Evolutionary conservation across 2,329 filamentous ascomycete genomes (phyloP), one percentile per base, ranked within the genome.

Genomic region (Monilinia aucupariae): DNA sequence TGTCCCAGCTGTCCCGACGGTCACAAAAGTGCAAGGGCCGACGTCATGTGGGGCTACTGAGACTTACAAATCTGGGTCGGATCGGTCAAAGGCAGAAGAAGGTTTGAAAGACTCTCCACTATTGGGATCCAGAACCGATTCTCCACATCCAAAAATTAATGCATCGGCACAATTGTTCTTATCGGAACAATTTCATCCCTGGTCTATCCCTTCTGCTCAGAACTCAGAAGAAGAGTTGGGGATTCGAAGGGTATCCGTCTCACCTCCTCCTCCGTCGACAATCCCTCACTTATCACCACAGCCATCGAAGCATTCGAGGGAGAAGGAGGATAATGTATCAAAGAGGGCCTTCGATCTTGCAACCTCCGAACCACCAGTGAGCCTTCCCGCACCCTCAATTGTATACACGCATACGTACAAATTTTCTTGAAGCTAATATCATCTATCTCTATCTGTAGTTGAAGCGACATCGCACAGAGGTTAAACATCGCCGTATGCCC

Each of bases 401-500:
- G 6, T 30, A 30, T 6, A 30, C 6, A 30, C n/a, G 13, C 56
- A 25, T 32, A 34, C 39, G 30, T 32, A 34, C 39, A 32, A 3
- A 10, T 1, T 39, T 45, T 10, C 27, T 32, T 9, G 43, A 32
- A 49, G 56, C 60, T 62, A 50, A 37, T 15, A n/a, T 17, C 32
- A 4, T 55, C 22, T 41, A 4, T 55, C 25, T 30, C 22, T 22
- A n/a, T 32, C n/a, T 48, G 20, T 22, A 62, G 60, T 58, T 64
- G 39, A 75, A 75, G 58, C 70, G 68, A 55, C 65, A 62, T 22
- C 65, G 68, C 49, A 66, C 68, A 55, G 66, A 69, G 39, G 56
- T 70, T 20, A 72, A 68, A 67, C 64, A 73, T 55, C 71, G 72
- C 50, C 72, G 75, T 65, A 74, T 71, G 4, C 70, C 77, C 51